Evolutionary conservation across 1,284 basidiomycete genomes (phyloP), one percentile per base, ranked within the genome.

Genomic region (Prillingera fragicola): DNA sequence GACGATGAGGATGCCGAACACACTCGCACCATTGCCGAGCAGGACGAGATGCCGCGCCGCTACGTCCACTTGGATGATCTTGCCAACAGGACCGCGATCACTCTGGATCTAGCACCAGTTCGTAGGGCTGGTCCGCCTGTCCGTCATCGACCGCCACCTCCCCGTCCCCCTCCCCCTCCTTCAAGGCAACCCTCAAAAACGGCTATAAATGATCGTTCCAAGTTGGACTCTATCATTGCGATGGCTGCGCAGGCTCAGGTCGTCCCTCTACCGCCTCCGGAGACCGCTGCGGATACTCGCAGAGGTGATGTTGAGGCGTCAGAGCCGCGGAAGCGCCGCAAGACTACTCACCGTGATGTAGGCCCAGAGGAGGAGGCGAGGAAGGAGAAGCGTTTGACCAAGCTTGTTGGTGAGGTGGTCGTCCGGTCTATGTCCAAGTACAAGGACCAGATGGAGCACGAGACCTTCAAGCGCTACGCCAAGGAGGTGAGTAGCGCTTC

Each of bases 341-440:
- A 57, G 45, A 62, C 52, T 22, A 47, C 59, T 50, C 50, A 65
- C 50, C 42, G 45, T 33, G 39, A 43, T 12, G 43, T 73, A 66
- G 60, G 59, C 34, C 56, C 48, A 7, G 55, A 56, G 10, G 54
- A 57, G 61, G 52, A 56, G 35, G 68, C 75, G 9, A 75, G 76
- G 45, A 90, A 87, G 74, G 87, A 92, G 71, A 91, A 87, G 76
- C 74, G 80, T 55, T 68, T 96, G 52, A 69, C 82, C 55, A 89
- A 88, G 67, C 77, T 96, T 18, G 81, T 98, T 8, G 86, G 90
- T 18, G 82, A 83, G 13, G 78, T 95, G 2, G 92, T 97, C 23
- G 94, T 98, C 29, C 84, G 82, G 64, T 81, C 77, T 49, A 89
- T 97, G 87, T 87, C 84, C 41, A 94, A 91, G 73, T 83, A 95